Percentiles rank a stretch among this genome's conserved stretches.
phyloP scores from a whole-genome alignment of 2,329 filamentous ascomycete species.

The Epichloe amarillans region DNA sequence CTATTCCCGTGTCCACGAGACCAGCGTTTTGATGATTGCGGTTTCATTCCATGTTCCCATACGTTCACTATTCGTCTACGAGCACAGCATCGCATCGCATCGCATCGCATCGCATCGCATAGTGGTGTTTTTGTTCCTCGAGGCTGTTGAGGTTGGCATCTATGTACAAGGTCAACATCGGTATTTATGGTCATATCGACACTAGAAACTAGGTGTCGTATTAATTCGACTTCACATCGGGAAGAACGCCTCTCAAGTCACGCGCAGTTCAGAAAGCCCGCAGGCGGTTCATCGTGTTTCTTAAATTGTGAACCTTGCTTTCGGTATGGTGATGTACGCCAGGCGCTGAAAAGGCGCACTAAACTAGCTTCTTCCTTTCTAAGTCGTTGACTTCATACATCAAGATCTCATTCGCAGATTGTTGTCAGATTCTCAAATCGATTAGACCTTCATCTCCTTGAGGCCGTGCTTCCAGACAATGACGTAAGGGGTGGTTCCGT shows the following conservation, averaged over 20 bases:
- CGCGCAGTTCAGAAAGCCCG: background rate
- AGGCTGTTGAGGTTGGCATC: background rate
- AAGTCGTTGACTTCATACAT: conserved; percentile 6
- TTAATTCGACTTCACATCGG: too few species aligned
- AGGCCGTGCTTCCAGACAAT: conserved; percentile 94
- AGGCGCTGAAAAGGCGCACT: conserved; percentile 3
- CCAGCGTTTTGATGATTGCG: conserved; percentile 27
- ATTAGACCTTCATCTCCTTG: conserved; percentile 80
- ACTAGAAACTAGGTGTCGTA: too few species aligned
- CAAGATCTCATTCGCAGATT: conserved; percentile 2
- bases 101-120: background rate
- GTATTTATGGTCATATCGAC: background rate
- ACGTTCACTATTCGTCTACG: background rate
- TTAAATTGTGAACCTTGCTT: conserved; percentile 7
- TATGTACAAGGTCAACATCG: background rate
- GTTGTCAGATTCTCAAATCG: background rate
- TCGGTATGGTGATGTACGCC: conserved; percentile 7
- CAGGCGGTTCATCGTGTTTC: background rate
- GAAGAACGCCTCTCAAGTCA: background rate
- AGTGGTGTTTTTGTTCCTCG: background rate
- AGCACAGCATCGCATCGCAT: background rate
- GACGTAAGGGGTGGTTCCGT: conserved; percentile 81
- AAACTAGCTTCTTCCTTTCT: conserved; percentile 2
- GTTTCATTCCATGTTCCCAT: background rate
- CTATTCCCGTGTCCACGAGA: conserved; percentile 37